These are phyloP conservation scores for Yamadazyma ubonensis DNA, from an alignment of 805 yeast genomes.

Conservation along the genomic window DNA sequence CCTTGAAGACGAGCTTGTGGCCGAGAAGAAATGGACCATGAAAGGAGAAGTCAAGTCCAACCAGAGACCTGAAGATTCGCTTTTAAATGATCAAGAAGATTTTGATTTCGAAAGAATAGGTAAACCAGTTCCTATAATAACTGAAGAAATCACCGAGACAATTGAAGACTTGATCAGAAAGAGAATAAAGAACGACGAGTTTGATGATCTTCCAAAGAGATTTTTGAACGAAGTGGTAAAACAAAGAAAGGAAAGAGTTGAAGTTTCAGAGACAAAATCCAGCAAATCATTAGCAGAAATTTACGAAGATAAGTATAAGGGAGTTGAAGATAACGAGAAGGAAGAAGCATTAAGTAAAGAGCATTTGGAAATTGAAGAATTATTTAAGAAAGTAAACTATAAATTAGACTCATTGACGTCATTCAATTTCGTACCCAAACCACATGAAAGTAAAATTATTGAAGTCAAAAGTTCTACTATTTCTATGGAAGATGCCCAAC, in stretches of 20 bases:
- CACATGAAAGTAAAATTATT: conserved; percentile 67
- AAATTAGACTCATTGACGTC: conserved; percentile 87
- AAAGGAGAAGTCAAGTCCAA: conserved; percentile 86
- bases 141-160: conserved; percentile 81
- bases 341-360: conserved; percentile 67
- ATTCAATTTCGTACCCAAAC: conserved; percentile 93
- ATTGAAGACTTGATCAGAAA: conserved; percentile 86
- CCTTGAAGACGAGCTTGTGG: conserved; percentile 83
- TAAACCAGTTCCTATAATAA: conserved; percentile 93
- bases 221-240: conserved; percentile 64
- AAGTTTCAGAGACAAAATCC: conserved; percentile 81
- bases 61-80: conserved; percentile 81
- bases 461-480: conserved; percentile 85
- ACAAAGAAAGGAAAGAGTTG: conserved; percentile 46
- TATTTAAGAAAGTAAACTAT: conserved; percentile 62
- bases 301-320: conserved; percentile 79
- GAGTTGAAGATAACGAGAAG: conserved; percentile 44
- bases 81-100: conserved; percentile 65
- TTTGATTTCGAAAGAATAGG: conserved; percentile 90
- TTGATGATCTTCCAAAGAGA: conserved; percentile 82
- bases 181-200: conserved; percentile 70
- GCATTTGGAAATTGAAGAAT: conserved; percentile 72
- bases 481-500: conserved; percentile 95
- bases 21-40: conserved; percentile 91
- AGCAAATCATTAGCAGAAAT: conserved; percentile 85